Conservation (phyloP, 2,329 filamentous ascomycete species). For the Ambrosiella xylebori region DNA sequence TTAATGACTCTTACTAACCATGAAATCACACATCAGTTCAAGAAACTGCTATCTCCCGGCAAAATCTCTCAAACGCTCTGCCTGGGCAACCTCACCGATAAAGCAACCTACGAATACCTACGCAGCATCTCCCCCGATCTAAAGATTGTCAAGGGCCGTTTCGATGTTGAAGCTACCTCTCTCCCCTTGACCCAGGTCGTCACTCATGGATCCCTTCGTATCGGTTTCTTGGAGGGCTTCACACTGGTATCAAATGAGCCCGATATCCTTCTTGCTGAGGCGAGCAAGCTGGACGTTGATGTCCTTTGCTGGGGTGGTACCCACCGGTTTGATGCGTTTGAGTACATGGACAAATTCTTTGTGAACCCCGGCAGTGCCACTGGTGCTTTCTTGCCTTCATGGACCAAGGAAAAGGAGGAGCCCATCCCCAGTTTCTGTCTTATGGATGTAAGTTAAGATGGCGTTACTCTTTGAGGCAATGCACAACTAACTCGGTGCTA, state of each 20-base stretch:
- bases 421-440: slow-evolving; percentile 83
- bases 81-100: slow-evolving; percentile 65
- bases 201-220: slow-evolving; percentile 45
- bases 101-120: slow-evolving; percentile 64
- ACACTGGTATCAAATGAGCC: slow-evolving; percentile 50
- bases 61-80: slow-evolving; percentile 73
- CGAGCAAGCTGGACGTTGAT: slow-evolving; percentile 50
- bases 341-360: slow-evolving; percentile 61
- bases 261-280: slow-evolving; percentile 48
- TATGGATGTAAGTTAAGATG: slow-evolving; percentile 66
- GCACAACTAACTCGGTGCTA: not conserved
- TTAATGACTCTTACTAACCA: not conserved
- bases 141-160: slow-evolving; percentile 51
- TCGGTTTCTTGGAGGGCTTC: slow-evolving; percentile 53
- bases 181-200: slow-evolving; percentile 49
- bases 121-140: slow-evolving; percentile 56
- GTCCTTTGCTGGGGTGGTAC: slow-evolving; percentile 53
- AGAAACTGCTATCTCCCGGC: slow-evolving; percentile 66
- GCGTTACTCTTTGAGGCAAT: not conserved
- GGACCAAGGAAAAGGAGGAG: slow-evolving; percentile 45
- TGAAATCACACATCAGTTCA: slow-evolving; percentile 40
- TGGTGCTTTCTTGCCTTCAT: slow-evolving; percentile 42
- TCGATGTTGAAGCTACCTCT: slow-evolving; percentile 48
- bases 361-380: slow-evolving; percentile 52
- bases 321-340: slow-evolving; percentile 51